Evolutionary conservation across 805 yeast species (phyloP), one percentile per base, ranked within the genome.

Genomic region (Wickerhamiella nectarea): DNA sequence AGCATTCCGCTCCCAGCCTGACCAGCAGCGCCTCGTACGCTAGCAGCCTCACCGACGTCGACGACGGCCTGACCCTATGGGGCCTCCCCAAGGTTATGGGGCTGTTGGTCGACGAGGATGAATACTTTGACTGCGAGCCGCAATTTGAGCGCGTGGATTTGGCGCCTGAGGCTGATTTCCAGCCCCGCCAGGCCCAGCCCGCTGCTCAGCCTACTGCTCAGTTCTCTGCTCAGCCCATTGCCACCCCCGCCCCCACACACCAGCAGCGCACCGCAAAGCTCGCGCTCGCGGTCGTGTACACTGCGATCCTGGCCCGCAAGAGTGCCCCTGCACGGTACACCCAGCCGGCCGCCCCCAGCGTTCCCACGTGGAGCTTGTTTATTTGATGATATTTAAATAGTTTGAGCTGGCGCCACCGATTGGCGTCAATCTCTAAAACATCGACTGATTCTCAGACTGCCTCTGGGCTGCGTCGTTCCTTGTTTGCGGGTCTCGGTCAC

Each of bases 31-130:
- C 37, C 39, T 41, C 45, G 3, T 25, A 21, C 10, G 34, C 46
- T 34, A 20, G 43, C 33, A 33, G 21, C 35, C 42, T 47, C 34
- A 39, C 44, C 21, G 43, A 46, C 3, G 51, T 50, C 3, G 59
- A 56, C 31, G 58, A 55, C 22, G 59, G 58, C 4, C 46, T 56
- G 6, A 49, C 54, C 10, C 50, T 47, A 12, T 56, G 60, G 60
- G 60, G 60, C 1, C 48, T 56, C 5, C 60, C 60, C 25, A 53
- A 48, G 45, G 47, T 44, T 19, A 34, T 52, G 47, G 36, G 10
- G 45, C 39, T 9, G 18, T 18, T 5, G 44, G 25, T 21, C 12
- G 39, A 35, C 4, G 42, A 38, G 26, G 46, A 43, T 21, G 14
- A 17, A n/a, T 34, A 14, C n/a, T 41, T 34, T 21, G 36, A 41